Conservation (phyloP, 163 green algal genomes). For the Scenedesmus sp. region DNA sequence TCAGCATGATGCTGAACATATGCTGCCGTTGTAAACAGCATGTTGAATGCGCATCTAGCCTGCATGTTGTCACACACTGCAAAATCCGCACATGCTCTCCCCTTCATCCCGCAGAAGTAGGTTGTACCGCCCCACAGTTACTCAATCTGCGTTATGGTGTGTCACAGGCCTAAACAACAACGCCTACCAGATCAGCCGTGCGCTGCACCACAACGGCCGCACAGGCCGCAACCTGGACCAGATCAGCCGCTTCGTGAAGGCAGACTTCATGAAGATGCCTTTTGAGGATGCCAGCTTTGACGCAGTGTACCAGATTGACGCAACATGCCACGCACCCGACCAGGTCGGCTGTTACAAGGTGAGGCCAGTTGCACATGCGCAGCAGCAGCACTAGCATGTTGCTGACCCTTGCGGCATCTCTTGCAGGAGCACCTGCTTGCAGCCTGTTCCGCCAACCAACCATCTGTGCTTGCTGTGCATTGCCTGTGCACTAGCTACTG, state of each 20-base stretch:
- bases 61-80: too few species aligned
- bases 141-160: too few species aligned
- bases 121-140: too few species aligned
- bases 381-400: not conserved
- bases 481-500: not conserved
- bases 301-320: conserved; percentile 74
- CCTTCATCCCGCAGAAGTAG: too few species aligned
- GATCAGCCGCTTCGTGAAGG: conserved; percentile 74
- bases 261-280: conserved; percentile 86
- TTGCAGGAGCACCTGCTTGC: too few species aligned
- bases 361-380: not conserved
- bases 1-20: too few species aligned
- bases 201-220: conserved; percentile 58
- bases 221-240: conserved; percentile 56
- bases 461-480: too few species aligned
- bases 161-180: conserved; percentile 82
- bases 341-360: conserved; percentile 63
- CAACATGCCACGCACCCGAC: conserved; percentile 83
- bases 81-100: too few species aligned
- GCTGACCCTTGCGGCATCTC: not conserved
- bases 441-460: too few species aligned
- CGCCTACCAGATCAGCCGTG: conserved; percentile 78
- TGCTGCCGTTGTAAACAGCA: too few species aligned
- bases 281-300: conserved; percentile 72
- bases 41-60: too few species aligned